phyloP scores from a whole-genome alignment of 2,329 filamentous ascomycete genomes.

The Coniella vitis region DNA sequence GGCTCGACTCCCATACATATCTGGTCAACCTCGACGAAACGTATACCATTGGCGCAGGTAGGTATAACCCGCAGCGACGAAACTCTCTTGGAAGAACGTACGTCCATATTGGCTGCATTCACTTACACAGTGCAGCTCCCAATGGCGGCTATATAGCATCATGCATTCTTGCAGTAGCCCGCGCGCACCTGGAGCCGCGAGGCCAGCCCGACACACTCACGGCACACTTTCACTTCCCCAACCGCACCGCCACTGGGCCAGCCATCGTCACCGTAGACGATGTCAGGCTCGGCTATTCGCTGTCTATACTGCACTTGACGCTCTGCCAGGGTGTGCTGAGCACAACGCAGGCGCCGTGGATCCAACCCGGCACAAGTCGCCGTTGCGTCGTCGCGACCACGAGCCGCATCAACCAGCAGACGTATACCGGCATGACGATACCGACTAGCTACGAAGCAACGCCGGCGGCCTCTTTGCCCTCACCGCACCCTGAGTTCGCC shows the following conservation, averaged over 20 bases:
- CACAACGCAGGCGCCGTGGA: conserved; percentile 28
- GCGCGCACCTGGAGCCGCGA: conserved; percentile 26
- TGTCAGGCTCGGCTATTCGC: conserved; percentile 33
- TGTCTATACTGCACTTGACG: conserved; percentile 35
- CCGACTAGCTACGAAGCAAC: conserved; percentile 4
- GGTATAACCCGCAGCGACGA: not conserved
- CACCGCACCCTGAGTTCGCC: not conserved
- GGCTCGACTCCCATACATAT: conserved; percentile 21
- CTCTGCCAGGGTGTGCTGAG: conserved; percentile 33
- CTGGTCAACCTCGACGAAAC: conserved; percentile 18
- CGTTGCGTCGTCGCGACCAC: conserved; percentile 31
- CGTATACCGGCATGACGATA: conserved; percentile 22
- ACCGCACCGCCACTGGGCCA: conserved; percentile 30
- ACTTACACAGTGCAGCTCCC: conserved; percentile 26
- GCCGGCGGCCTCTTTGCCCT: not conserved
- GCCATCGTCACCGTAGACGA: conserved; percentile 34
- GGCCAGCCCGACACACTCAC: conserved; percentile 32
- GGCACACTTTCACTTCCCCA: conserved; percentile 35
- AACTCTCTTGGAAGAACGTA: not conserved
- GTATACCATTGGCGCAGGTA: conserved; percentile 22
- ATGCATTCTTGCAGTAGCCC: conserved; percentile 31
- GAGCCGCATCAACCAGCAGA: conserved; percentile 28
- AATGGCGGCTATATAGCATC: conserved; percentile 41
- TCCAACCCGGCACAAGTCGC: conserved; percentile 24
- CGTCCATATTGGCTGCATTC: no score